A percentile compares a stretch with the other conserved stretches of the same genome.
Conservation (phyloP, 306 rosid genomes). For the Delonix regia region DNA sequence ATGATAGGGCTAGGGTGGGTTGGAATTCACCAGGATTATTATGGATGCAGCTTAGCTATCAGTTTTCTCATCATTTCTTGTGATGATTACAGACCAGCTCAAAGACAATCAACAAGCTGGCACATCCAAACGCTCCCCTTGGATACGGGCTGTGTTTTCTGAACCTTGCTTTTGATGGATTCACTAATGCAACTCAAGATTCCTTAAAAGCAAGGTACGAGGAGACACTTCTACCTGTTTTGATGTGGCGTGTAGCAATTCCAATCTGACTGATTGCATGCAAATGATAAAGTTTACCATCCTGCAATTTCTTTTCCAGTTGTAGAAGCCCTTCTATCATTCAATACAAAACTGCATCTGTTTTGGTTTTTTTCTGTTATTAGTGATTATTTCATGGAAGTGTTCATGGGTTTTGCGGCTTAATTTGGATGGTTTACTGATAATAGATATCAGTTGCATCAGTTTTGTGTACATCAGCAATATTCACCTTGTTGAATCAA, state of each 20-base stretch:
- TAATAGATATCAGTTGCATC: not conserved
- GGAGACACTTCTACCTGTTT: slow-evolving; percentile 10
- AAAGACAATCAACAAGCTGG: slow-evolving; percentile 87
- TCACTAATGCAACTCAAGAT: slow-evolving; percentile 99
- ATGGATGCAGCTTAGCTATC: not conserved
- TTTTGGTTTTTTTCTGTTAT: not conserved
- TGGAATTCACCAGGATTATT: not conserved
- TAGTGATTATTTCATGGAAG: not conserved
- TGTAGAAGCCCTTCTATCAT: not conserved
- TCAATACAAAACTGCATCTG: slow-evolving; percentile 1
- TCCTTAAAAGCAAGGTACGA: slow-evolving; percentile 77
- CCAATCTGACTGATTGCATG: slow-evolving; percentile 22
- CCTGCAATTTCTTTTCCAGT: not conserved
- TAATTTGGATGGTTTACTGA: not conserved
- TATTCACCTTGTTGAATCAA: not conserved
- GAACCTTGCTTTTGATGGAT: slow-evolving; percentile 98
- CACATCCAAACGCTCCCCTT: slow-evolving; percentile 94
- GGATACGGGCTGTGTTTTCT: slow-evolving; percentile 94
- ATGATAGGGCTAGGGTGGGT: not conserved
- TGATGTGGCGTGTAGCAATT: not conserved
- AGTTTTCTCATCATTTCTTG: slow-evolving; percentile 3
- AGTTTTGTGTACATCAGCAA: not conserved
- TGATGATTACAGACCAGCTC: slow-evolving; percentile 82
- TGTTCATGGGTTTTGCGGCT: not conserved
- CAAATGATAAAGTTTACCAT: slow-evolving; percentile 4